Evolutionary conservation across 164 flowering plant genomes (phyloP), one percentile per base, ranked within the genome.

Genomic region (Liquidambar formosana): DNA sequence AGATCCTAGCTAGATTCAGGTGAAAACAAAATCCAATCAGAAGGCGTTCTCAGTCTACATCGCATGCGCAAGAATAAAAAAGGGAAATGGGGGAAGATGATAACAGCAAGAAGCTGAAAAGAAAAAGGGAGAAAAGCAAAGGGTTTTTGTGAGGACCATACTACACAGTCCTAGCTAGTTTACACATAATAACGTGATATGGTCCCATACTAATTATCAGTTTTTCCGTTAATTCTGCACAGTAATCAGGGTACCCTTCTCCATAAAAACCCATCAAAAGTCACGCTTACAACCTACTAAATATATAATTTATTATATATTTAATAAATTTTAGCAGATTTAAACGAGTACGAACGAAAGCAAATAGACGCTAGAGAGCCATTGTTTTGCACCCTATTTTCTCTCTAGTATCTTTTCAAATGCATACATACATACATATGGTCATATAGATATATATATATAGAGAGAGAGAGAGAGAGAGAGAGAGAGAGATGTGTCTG

Each of bases 201-300:
- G 77, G 74, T 66, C 74, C 77, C 74, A 66, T 73, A 65, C 62
- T 51, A 68, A 51, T 3, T 25, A 27, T 21, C 26, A 0, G 53
- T 28, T 68, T 67, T 71, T 52, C 75, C 77, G 75, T 62, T 72
- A 73, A 73, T 59, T 61, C 60, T 54, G 63, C 81, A 69, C 77
- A 78, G 70, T 64, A 65, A 64, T 63, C 66, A 58, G 72, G 61
- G 22, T 57, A 51, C 33, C 67, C 66, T 47, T 67, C 64, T 38
- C 14, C 33, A 9, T 33, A 27, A 43, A 57, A 21, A 3, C 43
- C 57, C 69, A 69, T 78, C 61, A 69, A 74, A 78, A 75, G 73
- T 28, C 71, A 71, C 78, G 75, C 77, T 74, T 66, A 51, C 15
- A n/a, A 22, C 43, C 46, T 33, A 38, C 8, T 38, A 16, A 48